phyloP scores from a whole-genome alignment of 805 yeast species.

The Yarrowia sp. region DNA sequence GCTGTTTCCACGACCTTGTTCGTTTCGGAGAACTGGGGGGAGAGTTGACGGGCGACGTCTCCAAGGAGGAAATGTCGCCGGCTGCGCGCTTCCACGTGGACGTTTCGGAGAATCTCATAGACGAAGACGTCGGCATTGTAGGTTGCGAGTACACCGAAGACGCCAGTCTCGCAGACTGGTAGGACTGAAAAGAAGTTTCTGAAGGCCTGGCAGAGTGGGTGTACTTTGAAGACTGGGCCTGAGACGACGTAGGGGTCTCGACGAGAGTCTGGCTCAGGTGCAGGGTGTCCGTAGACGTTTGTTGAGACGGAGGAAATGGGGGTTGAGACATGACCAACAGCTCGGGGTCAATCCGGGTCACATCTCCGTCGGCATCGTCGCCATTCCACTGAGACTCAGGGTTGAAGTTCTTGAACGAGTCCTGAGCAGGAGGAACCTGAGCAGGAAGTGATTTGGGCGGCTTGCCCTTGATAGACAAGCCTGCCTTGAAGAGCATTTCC shows the following conservation, averaged over 20 bases:
- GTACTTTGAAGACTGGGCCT: not conserved
- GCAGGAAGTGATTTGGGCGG: not conserved
- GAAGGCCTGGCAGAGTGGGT: too few species aligned
- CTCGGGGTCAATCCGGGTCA: slow-evolving; percentile 5
- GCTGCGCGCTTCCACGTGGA: slow-evolving; percentile 3
- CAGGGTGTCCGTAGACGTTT: not conserved
- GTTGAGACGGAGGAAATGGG: too few species aligned
- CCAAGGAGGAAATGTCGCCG: not conserved
- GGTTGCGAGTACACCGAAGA: too few species aligned
- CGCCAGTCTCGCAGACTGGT: too few species aligned
- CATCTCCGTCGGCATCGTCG: not conserved
- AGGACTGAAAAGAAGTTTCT: too few species aligned
- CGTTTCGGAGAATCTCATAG: not conserved
- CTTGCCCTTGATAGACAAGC: slow-evolving; percentile 10
- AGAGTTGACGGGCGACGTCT: slow-evolving; percentile 1
- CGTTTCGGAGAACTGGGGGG: not conserved
- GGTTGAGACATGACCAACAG: not conserved
- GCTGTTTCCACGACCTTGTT: not conserved
- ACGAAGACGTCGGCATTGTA: too few species aligned
- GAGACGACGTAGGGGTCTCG: not conserved
- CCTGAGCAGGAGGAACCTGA: not conserved
- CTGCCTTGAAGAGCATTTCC: slow-evolving; percentile 5
- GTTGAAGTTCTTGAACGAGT: slow-evolving; percentile 17
- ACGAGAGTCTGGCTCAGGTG: not conserved
- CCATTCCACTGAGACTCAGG: slow-evolving; percentile 12